Base-by-base conservation (phyloP, 495 filamentous ascomycete species). In the Aspergillus baeticus region DNA sequence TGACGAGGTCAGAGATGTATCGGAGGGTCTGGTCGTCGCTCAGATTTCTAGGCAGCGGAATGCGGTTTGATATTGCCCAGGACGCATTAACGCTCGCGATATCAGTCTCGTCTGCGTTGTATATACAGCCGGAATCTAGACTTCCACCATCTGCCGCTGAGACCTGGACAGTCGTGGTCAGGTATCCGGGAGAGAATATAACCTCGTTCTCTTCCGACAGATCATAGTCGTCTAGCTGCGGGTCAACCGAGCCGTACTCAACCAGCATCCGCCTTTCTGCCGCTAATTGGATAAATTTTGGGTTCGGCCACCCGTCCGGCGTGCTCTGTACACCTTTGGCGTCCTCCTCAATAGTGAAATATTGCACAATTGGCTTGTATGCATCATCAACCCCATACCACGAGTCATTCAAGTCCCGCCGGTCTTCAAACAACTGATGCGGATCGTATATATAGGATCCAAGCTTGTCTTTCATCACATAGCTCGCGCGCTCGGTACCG, bases 221-320 rank as follows among this genome's bases (percentile, higher is more conserved):
- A 59, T 84, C 72, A 60, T 86, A 85, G 5, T 54, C 59, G n/a
- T 62, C 55, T 64, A 88, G 71, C 47, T 85, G 80, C 14, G 81
- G 69, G 59, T 87, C 84, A 4, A 87, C 60, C 3, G 65, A 69
- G 10, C 82, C 84, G 58, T 80, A 84, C 37, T 76, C 75, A 22
- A 80, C 63, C 3, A 88, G 58, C 0, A 86, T 54, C 15, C 84
- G 71, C 57, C 76, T 75, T 10, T 70, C 65, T 14, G 74, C 67
- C 0, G 75, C 72, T 20, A 85, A 69, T 47, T 83, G 81, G 26
- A 86, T 62, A 58, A 75, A 87, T 22, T 77, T 75, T 35, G 79
- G 74, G 11, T 76, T 77, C 1, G 85, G 85, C 85, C 85, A 88
- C 11, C 85, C 84, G 63, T 87, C 80, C 10, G 77, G 70, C 1